Evolutionary conservation across 2,329 filamentous ascomycete genomes (phyloP), one percentile per base, ranked within the genome.

Genomic region (Fusarium nisikadoi): DNA sequence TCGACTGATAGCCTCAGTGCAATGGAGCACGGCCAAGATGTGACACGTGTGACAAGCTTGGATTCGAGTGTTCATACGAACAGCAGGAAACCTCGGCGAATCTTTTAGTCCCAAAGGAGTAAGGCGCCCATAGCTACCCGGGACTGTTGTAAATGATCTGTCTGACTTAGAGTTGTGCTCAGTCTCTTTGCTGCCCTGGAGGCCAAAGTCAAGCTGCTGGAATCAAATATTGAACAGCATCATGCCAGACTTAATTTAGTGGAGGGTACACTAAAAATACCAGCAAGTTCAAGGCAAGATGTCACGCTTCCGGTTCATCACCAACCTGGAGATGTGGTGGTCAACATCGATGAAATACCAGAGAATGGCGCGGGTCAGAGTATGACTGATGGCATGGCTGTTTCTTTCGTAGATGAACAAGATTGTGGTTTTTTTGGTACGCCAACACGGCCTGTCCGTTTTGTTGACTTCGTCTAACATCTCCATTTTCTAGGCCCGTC

Each of bases 341-440:
- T 63, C 12, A 54, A 45, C 8, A 64, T 65, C 0, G 46, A 65
- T 0, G 39, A 19, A 0, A 63, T 63, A 3, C 17, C 33, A 0
- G 58, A 63, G 0, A 41, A 11, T 11, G 13, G 10, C 6, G 6
- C 17, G 0, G 39, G 27, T 0, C 62, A 41, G 4, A 63, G 33
- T 0, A 65, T 46, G 19, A 65, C 62, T 2, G 63, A 66, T 25
- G 61, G 61, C 3, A 66, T 66, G 63, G 61, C 63, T 0, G 43
- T 66, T 0, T 66, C 63, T 0, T 45, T 65, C 10, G 63, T 66
- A 5, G 63, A 66, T 10, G 63, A 66, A 5, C 50, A 49, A 17
- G 63, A 66, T 14, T 65, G 60, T 14, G 61, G 50, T 3, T 66
- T 65, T 20, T 66, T 66, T 11, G 61, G 63, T 65, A 65, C 2